phyloP scores from a whole-genome alignment of 2,329 filamentous ascomycete genomes.

The Exophiala xenobiotica region DNA sequence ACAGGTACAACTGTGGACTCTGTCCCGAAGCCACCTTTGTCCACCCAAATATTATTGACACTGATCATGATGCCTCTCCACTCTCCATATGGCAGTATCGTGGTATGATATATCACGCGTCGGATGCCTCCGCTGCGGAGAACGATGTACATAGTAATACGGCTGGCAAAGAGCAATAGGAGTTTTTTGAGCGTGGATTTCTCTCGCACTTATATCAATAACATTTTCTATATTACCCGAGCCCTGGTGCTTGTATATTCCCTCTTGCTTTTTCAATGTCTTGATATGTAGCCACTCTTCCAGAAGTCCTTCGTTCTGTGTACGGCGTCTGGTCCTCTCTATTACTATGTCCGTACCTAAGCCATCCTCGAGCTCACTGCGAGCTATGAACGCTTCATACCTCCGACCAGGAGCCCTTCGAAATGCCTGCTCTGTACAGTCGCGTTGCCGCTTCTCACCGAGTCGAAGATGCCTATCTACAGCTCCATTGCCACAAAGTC shows the following conservation, averaged over 20 bases:
- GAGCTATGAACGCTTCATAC: conserved; percentile 11
- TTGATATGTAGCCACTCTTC: neutral
- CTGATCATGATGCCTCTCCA: neutral
- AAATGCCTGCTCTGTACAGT: neutral
- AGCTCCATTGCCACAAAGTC: conserved; percentile 19
- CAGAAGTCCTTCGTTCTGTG: conserved; percentile 3
- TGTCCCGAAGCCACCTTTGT: no score
- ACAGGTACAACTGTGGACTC: no score
- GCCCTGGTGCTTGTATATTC: neutral
- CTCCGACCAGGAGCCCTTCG: neutral
- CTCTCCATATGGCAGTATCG: neutral
- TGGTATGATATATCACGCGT: conserved; percentile 1
- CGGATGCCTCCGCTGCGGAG: neutral
- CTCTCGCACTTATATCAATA: neutral
- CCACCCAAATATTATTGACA: no score
- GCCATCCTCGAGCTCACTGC: conserved; percentile 13
- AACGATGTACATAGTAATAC: neutral
- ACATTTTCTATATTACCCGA: neutral
- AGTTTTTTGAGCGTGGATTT: neutral
- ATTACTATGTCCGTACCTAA: conserved; percentile 13
- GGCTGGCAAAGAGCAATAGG: neutral
- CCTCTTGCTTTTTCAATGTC: neutral
- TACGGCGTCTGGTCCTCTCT: neutral
- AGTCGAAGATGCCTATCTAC: conserved; percentile 22
- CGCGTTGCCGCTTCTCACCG: conserved; percentile 31